Base-by-base conservation (phyloP, 495 filamentous ascomycete species). In the Tuber umbilicatum region DNA sequence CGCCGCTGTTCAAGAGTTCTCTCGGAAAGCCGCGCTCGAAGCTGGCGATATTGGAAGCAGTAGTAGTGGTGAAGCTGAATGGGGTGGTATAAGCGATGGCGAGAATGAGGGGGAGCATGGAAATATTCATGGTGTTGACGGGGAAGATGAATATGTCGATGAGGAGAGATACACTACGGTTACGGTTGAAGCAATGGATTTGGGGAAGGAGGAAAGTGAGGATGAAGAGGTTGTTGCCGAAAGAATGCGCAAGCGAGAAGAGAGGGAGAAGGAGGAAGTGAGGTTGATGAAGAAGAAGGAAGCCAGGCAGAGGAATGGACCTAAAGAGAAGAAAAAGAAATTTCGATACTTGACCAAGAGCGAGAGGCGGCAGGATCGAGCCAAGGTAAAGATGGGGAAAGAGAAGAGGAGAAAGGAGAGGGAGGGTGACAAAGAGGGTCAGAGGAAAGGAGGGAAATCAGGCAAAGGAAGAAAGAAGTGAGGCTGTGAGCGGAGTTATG, bases 91-190 rank as follows among this genome's bases (percentile, higher is more conserved):
- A 64, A 35, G 1, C 55, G 55, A 31, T 35, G 27, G 2, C 27
- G 87, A 86, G 7, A 85, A 86, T 3, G 47, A 72, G 27, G 82
- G 55, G 39, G 82, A 85, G 23, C 27, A 19, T 6, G 9, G 16
- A 12, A 35, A 17, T 19, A 35, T 35, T 64, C 55, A 19, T 17
- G 27, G 14, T 17, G 83, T 95, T 27, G 89, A 94, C 81, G 89
- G 91, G 77, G 93, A 97, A 80, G 93, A 94, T 73, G 93, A 97
- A 84, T 98, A 97, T 84, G 88, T 97, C 73, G 94, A 98, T 84
- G 94, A 97, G 83, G 94, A 97, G 81, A 91, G 91, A 82, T 95
- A 91, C 81, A 97, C 94, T 35, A 96, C 91, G 6, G 94, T 98
- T 41, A 97, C 93, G 0, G 89, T 98, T 0, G 93, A 97, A 82